Conservation (phyloP, 352 stramenopile genomes). For the Phytophthora gonapodyides region DNA sequence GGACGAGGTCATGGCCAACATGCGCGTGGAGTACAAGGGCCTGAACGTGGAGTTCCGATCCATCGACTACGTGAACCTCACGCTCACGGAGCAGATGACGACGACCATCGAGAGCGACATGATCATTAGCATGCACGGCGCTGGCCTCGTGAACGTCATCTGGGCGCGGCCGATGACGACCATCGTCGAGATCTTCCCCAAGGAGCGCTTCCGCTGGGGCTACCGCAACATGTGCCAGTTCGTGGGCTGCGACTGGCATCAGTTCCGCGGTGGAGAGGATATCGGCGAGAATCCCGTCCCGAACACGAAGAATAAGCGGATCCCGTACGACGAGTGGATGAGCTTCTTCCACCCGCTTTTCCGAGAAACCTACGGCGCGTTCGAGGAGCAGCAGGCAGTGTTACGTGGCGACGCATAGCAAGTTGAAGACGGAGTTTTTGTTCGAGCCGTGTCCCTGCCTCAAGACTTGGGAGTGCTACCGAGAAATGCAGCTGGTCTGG, state of each 20-base stretch:
- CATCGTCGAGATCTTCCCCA: slow-evolving; percentile 80
- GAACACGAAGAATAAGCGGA: slow-evolving; percentile 57
- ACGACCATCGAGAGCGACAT: slow-evolving; percentile 70
- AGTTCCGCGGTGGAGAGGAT: slow-evolving; percentile 53
- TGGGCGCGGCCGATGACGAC: slow-evolving; percentile 59
- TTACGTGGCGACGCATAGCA: slow-evolving; percentile 21
- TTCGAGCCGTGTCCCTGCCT: slow-evolving; percentile 3
- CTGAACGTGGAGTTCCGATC: slow-evolving; percentile 51
- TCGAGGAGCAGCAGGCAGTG: slow-evolving; percentile 24
- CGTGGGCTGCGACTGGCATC: slow-evolving; percentile 66
- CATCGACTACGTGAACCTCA: slow-evolving; percentile 67
- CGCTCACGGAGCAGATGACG: slow-evolving; percentile 65
- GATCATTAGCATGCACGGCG: slow-evolving; percentile 84
- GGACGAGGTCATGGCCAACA: slow-evolving; percentile 51
- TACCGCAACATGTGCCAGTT: slow-evolving; percentile 83
- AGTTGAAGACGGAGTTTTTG: slow-evolving; percentile 30
- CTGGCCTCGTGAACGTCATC: slow-evolving; percentile 76
- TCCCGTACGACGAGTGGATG: slow-evolving; percentile 48
- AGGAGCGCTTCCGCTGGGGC: slow-evolving; percentile 54
- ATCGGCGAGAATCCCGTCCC: slow-evolving; percentile 25
- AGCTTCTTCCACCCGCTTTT: slow-evolving; percentile 56
- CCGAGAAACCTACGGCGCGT: slow-evolving; percentile 21
- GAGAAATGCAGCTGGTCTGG: not conserved
- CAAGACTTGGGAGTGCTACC: not conserved
- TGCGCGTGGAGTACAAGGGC: slow-evolving; percentile 45